Evolutionary conservation across 1,284 basidiomycete species (phyloP).

Genomic region (Flammula alnicola): DNA sequence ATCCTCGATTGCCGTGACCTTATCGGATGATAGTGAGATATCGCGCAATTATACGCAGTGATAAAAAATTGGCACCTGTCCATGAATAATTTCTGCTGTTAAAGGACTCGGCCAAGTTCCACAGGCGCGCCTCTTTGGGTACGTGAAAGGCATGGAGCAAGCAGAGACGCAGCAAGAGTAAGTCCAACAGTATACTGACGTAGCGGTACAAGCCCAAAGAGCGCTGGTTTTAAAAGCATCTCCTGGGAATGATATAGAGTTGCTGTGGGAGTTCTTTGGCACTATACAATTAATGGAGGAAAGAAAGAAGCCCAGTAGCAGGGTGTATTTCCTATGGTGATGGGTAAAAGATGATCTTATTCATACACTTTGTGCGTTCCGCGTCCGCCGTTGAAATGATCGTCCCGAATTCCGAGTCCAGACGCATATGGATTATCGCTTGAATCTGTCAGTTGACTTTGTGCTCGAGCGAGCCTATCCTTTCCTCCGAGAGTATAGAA

Average conservation of each 20-base stretch:
- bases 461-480: background rate
- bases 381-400: constrained; percentile 6
- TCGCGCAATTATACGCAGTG: too few relatives aligned
- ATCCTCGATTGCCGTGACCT: constrained; percentile 50
- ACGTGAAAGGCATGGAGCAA: constrained; percentile 4
- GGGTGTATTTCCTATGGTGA: too few relatives aligned
- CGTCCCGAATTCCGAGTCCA: constrained; percentile 13
- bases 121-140: constrained; percentile 9
- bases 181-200: constrained; percentile 12
- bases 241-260: constrained; percentile 6
- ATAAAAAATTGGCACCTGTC: background rate
- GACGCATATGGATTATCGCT: constrained; percentile 9
- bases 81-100: background rate
- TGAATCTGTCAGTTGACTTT: constrained; percentile 9
- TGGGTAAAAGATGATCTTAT: constrained; percentile 14
- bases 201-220: background rate
- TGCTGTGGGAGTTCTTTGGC: constrained; percentile 7
- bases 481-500: too few relatives aligned
- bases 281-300: constrained; percentile 9
- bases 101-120: constrained; percentile 9
- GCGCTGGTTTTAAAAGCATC: constrained; percentile 14
- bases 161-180: too few relatives aligned
- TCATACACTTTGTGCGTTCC: constrained; percentile 5
- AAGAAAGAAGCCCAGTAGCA: constrained; percentile 3
- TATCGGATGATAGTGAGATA: constrained; percentile 5